These are phyloP conservation scores for Phyllosticta ampelicida DNA, from an alignment of 2,329 filamentous ascomycete species.

Conservation along the genomic window DNA sequence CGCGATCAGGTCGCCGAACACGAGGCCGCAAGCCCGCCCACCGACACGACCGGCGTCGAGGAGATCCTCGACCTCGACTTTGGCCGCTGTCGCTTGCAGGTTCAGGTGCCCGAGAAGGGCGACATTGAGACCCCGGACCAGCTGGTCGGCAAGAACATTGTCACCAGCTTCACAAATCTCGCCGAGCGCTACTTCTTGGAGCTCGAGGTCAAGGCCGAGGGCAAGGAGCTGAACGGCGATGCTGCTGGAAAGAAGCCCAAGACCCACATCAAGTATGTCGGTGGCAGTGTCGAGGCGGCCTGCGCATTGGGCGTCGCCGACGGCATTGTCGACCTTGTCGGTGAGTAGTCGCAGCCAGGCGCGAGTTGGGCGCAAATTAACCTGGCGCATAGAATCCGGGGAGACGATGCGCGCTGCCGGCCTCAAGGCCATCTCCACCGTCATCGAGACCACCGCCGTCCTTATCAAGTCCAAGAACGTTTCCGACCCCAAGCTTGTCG, in stretches of 20 bases:
- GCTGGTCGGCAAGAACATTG: constrained; percentile 83
- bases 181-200: constrained; percentile 72
- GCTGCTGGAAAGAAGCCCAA: constrained; percentile 39
- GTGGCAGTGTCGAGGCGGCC: constrained; percentile 93
- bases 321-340: constrained; percentile 94
- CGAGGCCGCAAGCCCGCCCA: constrained; percentile 50
- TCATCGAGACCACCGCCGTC: constrained; percentile 76
- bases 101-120: constrained; percentile 91
- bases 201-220: constrained; percentile 48
- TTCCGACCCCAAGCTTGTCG: constrained; percentile 67
- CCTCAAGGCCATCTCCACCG: constrained; percentile 86
- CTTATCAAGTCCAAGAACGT: constrained; percentile 84
- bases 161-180: constrained; percentile 87
- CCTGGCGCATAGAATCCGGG: constrained; percentile 64
- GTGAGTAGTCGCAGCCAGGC: constrained; percentile 42
- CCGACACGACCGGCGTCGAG: constrained; percentile 50
- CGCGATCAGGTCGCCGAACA: constrained; percentile 88
- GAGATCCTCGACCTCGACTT: constrained; percentile 87
- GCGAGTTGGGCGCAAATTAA: neutral
- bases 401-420: constrained; percentile 97
- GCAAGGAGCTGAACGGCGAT: constrained; percentile 29
- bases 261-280: constrained; percentile 88
- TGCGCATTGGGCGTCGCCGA: constrained; percentile 93
- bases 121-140: constrained; percentile 57
- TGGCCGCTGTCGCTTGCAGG: constrained; percentile 82